Evolutionary conservation across 2,329 filamentous ascomycete species (phyloP).

Genomic region (Amauroascus niger): DNA sequence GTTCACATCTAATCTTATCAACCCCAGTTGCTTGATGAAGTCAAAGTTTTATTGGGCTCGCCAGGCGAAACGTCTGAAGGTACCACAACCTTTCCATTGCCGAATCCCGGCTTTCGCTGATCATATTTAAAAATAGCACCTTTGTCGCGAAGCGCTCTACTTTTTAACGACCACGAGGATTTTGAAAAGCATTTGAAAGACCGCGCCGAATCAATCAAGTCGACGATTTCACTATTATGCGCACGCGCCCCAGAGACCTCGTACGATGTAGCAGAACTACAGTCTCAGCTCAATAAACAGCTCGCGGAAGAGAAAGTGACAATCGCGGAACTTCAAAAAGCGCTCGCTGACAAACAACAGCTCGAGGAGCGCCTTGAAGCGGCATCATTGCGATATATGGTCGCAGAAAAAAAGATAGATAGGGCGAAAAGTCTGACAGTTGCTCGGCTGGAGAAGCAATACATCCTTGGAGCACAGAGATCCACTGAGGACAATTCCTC

Average conservation of each 20-base stretch:
- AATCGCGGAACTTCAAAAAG: constrained; percentile 62
- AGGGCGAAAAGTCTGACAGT: constrained; percentile 80
- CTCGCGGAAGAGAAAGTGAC: constrained; percentile 76
- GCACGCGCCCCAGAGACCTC: constrained; percentile 38
- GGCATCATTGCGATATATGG: constrained; percentile 83
- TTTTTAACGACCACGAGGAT: constrained; percentile 46
- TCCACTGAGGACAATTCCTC: constrained; percentile 39
- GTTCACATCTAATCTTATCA: constrained; percentile 8
- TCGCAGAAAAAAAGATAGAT: constrained; percentile 90
- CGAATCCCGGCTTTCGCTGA: neutral
- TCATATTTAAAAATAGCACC: constrained; percentile 4
- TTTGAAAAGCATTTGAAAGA: constrained; percentile 74
- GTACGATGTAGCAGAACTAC: constrained; percentile 62
- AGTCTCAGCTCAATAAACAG: constrained; percentile 63
- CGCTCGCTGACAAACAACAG: constrained; percentile 70
- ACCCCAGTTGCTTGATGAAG: constrained; percentile 38
- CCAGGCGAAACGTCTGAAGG: constrained; percentile 20
- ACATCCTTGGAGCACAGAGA: constrained; percentile 55
- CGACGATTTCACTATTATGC: constrained; percentile 62
- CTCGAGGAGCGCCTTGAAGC: constrained; percentile 78
- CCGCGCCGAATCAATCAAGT: constrained; percentile 66
- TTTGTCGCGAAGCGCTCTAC: constrained; percentile 44
- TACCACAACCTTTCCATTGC: neutral
- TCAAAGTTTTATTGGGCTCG: constrained; percentile 35
- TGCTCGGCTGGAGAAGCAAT: constrained; percentile 83